Base-by-base conservation (phyloP, 306 rosid genomes). In the Quercus bicolor region DNA sequence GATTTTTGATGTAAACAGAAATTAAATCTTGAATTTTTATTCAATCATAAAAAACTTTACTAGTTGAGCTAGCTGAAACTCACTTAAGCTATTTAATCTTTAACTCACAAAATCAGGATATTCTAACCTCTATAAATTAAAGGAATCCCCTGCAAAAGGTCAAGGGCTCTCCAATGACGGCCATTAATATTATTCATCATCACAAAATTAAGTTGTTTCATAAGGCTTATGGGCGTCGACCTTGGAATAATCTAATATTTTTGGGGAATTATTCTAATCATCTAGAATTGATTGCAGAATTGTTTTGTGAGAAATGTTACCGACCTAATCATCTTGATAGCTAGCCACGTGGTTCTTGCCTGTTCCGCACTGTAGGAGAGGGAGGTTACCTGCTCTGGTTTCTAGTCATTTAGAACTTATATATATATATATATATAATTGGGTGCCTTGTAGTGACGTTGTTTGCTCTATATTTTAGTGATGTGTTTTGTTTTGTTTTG, bases 201-300 rank as follows among this genome's bases (percentile, higher is more conserved):
- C 19, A 3, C 18, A 60, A 1, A 23, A 10, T 60, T 2, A 40
- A 40, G 8, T 40, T 40, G 45, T 40, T 40, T 40, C 45, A 40
- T 24, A 61, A 4, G 28, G 15, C 19, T 61, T 26, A 61, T 13
- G 19, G 19, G 31, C 29, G 23, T 28, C 11, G 37, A 76, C 23
- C 37, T n/a, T 3, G n/a, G 53, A 76, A 53, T n/a, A 29, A 28
- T 51, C 11, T 51, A 76, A 26, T 48, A 40, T 10, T 45, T 64
- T 19, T n/a, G 51, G 52, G n/a, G 73, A 76, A 64, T 51, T 62
- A 62, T 76, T 76, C 72, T 48, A 48, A 28, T 51, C 31, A 48
- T 45, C 34, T 23, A 0, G 34, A 26, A 23, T 11, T 23, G 24
- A 56, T 57, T 21, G 5, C 64, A 8, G 21, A 57, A 20, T 57